These are phyloP conservation scores for Pontederia paniculata DNA, from an alignment of 176 grass and related monocot species.

Conservation along the genomic window DNA sequence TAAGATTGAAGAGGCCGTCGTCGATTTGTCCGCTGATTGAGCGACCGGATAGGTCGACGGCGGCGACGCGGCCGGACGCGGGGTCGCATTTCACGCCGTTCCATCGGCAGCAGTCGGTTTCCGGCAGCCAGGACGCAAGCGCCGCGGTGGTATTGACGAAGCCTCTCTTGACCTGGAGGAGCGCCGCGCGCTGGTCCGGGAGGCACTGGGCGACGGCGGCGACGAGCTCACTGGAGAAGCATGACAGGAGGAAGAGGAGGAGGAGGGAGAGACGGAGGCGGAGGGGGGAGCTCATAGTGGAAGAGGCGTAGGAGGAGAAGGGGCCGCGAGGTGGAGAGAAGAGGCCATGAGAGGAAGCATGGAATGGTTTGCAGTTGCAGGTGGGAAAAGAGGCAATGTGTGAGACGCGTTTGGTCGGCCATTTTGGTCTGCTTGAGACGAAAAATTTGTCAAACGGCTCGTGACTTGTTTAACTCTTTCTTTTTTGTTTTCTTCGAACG, in stretches of 20 bases:
- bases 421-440: too few species aligned
- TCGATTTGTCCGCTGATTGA: slow-evolving; percentile 15
- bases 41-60: slow-evolving; percentile 23
- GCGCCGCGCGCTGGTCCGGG: slow-evolving; percentile 19
- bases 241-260: background rate
- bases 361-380: too few species aligned
- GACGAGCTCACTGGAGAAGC: background rate
- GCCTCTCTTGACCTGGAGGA: slow-evolving; percentile 27
- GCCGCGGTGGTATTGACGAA: slow-evolving; percentile 3
- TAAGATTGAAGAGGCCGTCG: slow-evolving; percentile 27
- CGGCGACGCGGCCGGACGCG: slow-evolving; percentile 11
- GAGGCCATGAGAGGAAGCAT: too few species aligned
- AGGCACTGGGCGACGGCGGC: slow-evolving; percentile 15
- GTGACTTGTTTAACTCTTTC: too few species aligned
- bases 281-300: slow-evolving; percentile 11
- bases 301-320: too few species aligned
- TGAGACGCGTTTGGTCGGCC: too few species aligned
- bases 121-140: slow-evolving; percentile 17
- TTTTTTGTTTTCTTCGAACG: too few species aligned
- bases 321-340: too few species aligned
- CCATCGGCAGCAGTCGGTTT: slow-evolving; percentile 37
- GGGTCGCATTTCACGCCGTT: slow-evolving; percentile 26
- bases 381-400: too few species aligned
- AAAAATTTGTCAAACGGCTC: too few species aligned
- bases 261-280: background rate